Evolutionary conservation across 139 green algal genomes (phyloP).

Genomic region (Trebouxia sp.): DNA sequence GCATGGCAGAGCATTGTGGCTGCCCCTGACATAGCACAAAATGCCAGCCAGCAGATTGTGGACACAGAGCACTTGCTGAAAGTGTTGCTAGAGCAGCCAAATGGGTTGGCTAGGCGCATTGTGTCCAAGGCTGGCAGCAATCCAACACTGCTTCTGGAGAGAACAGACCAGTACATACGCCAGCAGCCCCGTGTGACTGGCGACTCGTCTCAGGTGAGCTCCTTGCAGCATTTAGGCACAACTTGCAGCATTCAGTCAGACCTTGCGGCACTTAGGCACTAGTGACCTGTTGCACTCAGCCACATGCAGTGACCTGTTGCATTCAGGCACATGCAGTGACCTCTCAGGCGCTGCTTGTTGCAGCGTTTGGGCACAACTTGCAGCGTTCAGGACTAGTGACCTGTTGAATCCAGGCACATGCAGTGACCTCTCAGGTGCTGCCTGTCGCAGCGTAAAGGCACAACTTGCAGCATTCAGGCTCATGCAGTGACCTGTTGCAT

Average conservation of each 20-base stretch:
- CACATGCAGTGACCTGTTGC: no score
- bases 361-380: no score
- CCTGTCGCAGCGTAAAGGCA: no score
- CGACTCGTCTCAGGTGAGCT: constrained; percentile 66
- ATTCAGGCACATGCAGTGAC: no score
- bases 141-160: constrained; percentile 74
- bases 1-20: constrained; percentile 69
- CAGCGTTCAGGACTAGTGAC: no score
- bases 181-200: constrained; percentile 79
- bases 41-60: constrained; percentile 85
- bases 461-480: no score
- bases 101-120: constrained; percentile 85
- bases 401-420: no score
- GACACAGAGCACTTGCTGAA: constrained; percentile 98
- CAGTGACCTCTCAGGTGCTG: no score
- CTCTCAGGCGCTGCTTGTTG: no score
- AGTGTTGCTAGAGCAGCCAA: constrained; percentile 94
- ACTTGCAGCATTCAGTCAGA: neutral
- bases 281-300: no score
- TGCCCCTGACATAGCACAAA: constrained; percentile 30
- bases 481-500: no score
- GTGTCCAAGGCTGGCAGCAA: constrained; percentile 87
- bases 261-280: neutral
- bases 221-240: no score
- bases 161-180: constrained; percentile 78